Conservation (phyloP, 139 green algal species). For the Haematococcus sp. region DNA sequence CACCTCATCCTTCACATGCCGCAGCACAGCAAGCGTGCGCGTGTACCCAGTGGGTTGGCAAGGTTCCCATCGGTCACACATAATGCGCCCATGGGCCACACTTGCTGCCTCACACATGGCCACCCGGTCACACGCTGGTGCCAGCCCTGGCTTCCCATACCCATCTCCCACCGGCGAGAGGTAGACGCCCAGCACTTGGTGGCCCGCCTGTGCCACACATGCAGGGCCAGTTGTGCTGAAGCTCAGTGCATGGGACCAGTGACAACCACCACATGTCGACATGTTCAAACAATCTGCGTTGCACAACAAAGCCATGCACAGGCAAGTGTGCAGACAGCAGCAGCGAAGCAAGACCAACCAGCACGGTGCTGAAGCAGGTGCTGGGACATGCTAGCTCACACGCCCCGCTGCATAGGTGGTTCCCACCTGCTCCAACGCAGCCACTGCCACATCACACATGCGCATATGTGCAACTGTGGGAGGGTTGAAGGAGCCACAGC, state of each 20-base stretch:
- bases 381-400: too few species aligned
- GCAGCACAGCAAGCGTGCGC: constrained; percentile 65
- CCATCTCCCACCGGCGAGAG: constrained; percentile 76
- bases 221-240: too few species aligned
- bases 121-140: constrained; percentile 54
- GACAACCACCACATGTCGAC: too few species aligned
- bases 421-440: constrained; percentile 57
- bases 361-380: too few species aligned
- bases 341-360: too few species aligned
- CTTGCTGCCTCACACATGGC: constrained; percentile 65
- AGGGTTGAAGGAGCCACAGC: constrained; percentile 88
- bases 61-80: constrained; percentile 79
- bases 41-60: constrained; percentile 58
- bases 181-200: constrained; percentile 73
- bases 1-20: constrained; percentile 25
- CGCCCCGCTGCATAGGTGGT: too few species aligned
- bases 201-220: constrained; percentile 37
- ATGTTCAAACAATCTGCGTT: too few species aligned
- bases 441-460: constrained; percentile 78
- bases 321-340: not conserved
- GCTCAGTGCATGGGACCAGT: too few species aligned
- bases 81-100: constrained; percentile 33
- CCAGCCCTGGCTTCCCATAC: constrained; percentile 73
- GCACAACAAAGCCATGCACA: too few species aligned
- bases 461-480: constrained; percentile 80